Conservation (phyloP, 768 basidiomycete species). For the Mycena pura region DNA sequence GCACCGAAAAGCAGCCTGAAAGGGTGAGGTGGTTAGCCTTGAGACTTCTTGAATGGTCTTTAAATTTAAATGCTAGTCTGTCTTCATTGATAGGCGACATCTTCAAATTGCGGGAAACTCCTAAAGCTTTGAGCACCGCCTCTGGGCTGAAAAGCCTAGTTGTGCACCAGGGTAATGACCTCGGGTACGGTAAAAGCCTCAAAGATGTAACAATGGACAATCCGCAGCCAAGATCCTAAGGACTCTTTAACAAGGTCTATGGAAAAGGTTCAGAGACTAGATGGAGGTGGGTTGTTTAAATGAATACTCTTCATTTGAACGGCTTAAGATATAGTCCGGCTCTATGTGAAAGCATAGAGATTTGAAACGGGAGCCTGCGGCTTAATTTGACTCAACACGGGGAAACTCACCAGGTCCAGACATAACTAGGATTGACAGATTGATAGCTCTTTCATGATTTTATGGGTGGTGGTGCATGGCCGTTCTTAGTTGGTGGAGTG, state of each 20-base stretch:
- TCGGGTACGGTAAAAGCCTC: too few relatives aligned
- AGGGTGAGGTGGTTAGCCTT: neutral
- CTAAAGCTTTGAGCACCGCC: neutral
- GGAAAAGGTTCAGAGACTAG: neutral
- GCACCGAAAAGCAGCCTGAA: slow-evolving; percentile 9
- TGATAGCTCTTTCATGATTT: slow-evolving; percentile 87
- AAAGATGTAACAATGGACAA: too few relatives aligned
- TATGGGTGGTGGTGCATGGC: slow-evolving; percentile 90
- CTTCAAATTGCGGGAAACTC: slow-evolving; percentile 14
- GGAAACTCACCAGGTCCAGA: slow-evolving; percentile 84
- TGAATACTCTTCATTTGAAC: too few relatives aligned
- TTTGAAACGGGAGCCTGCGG: slow-evolving; percentile 65
- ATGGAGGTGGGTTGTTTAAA: neutral
- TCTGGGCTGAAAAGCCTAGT: too few relatives aligned
- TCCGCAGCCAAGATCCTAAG: too few relatives aligned
- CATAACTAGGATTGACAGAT: slow-evolving; percentile 80
- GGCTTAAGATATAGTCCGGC: slow-evolving; percentile 29
- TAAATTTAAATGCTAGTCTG: slow-evolving; percentile 16
- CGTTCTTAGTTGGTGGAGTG: slow-evolving; percentile 92
- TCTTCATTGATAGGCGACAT: too few relatives aligned
- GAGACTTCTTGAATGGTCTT: neutral
- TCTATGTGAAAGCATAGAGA: slow-evolving; percentile 37
- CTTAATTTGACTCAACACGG: slow-evolving; percentile 88
- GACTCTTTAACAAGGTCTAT: slow-evolving; percentile 45
- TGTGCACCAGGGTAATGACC: too few relatives aligned